These are phyloP conservation scores for Diplogelasinospora grovesii DNA, from an alignment of 495 filamentous ascomycete species.

Conservation along the genomic window DNA sequence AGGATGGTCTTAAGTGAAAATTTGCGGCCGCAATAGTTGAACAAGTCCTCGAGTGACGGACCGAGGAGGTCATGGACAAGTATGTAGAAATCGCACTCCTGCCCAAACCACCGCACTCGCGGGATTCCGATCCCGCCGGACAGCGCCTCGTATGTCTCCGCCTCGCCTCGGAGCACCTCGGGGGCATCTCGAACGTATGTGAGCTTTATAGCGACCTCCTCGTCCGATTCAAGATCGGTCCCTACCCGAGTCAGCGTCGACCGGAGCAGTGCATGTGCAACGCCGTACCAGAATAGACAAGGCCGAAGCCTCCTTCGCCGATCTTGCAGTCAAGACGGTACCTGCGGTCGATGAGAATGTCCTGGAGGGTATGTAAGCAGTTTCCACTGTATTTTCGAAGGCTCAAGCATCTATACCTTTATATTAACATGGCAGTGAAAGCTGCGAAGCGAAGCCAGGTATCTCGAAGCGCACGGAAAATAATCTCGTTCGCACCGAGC, in stretches of 20 bases:
- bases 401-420: too few species aligned
- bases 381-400: slow-evolving; percentile 1
- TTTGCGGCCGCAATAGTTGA: slow-evolving; percentile 24
- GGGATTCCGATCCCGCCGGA: slow-evolving; percentile 25
- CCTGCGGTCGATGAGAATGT: slow-evolving; percentile 19
- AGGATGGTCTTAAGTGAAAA: slow-evolving; percentile 39
- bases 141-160: slow-evolving; percentile 19
- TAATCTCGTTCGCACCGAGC: too few species aligned
- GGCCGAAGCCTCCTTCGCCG: slow-evolving; percentile 24
- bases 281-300: slow-evolving; percentile 19
- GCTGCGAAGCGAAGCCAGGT: not conserved
- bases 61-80: slow-evolving; percentile 33
- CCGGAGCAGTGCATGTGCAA: not conserved
- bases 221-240: slow-evolving; percentile 21
- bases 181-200: slow-evolving; percentile 14
- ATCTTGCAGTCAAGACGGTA: slow-evolving; percentile 22
- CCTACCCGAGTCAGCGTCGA: slow-evolving; percentile 14
- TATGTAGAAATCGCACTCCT: slow-evolving; percentile 21
- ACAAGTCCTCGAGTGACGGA: slow-evolving; percentile 32
- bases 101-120: slow-evolving; percentile 21
- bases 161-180: slow-evolving; percentile 17
- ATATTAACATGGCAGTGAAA: slow-evolving; percentile 6
- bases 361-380: slow-evolving; percentile 12
- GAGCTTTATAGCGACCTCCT: slow-evolving; percentile 33
- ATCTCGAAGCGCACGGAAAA: not conserved